Evolutionary conservation across 306 rosid species (phyloP), one percentile per base, ranked within the genome.

Genomic region (Echinosophora koreensis): DNA sequence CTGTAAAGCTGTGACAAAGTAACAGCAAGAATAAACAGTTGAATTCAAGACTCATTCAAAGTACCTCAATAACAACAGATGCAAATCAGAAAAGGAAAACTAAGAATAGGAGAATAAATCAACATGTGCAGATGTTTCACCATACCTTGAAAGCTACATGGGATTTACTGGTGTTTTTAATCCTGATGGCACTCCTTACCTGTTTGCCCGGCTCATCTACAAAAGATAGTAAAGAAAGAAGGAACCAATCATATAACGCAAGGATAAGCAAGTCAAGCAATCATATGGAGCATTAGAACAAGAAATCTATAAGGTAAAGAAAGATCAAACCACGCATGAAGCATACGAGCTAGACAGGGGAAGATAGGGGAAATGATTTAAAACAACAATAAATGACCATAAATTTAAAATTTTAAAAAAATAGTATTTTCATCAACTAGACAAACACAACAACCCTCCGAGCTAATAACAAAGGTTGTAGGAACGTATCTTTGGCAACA

Each of bases 151-250:
- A 96, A 28, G 99, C 99, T 50, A 89, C 99, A 78, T 75, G 71
- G 42, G 98, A 92, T 79, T 96, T 96, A 85, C 90, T 88, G n/a
- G 94, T 88, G 80, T 96, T 96, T 76, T 93, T 96, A 74, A 96
- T 93, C 80, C 82, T 91, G 79, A 96, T 86, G 58, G 99, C 99
- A 85, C 99, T 96, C 87, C 93, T 82, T 47, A 85, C 99, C 89
- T 96, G 99, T 84, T 92, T 96, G 17, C 98, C 98, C 1, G 97
- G 97, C 77, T 92, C 98, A 84, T 90, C 99, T 96, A 66, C 88
- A 92, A 32, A 81, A 64, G 38, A 71, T 41, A 30, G 37, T 17
- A 61, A 44, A 57, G 22, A 64, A 74, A 72, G 13, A 52, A 55
- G 44, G 38, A 16, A 54, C 18, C 49, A 41, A 49, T 39, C 35